Percentiles rank a stretch among this genome's conserved stretches.
phyloP scores from a whole-genome alignment of 2,329 filamentous ascomycete species.

The Calycina herbarum region DNA sequence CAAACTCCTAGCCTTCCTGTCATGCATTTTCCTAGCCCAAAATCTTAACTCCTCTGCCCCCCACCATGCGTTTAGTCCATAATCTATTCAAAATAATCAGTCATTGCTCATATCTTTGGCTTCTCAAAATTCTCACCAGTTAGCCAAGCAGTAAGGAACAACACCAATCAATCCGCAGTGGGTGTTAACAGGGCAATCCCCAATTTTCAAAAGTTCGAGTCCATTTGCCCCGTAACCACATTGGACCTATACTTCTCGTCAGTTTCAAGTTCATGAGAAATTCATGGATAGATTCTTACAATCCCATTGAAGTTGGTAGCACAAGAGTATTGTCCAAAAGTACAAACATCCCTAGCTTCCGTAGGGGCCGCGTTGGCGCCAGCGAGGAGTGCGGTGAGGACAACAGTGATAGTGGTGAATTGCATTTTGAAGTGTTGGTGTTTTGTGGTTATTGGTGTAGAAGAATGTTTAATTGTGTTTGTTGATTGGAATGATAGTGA shows the following conservation, averaged over 20 bases:
- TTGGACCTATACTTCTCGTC: background rate
- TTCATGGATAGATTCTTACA: background rate
- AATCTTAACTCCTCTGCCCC: background rate
- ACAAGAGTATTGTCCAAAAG: background rate
- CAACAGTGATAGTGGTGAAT: background rate
- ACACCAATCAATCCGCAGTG: constrained; percentile 3
- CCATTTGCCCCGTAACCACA: background rate
- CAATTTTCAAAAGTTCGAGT: background rate
- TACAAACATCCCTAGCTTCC: background rate
- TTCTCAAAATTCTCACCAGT: background rate
- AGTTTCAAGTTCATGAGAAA: background rate
- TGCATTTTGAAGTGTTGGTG: constrained; percentile 1
- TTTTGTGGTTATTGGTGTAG: background rate
- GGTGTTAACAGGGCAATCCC: background rate
- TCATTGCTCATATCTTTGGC: background rate
- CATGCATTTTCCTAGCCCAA: too few species aligned
- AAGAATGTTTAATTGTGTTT: background rate
- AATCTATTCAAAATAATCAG: background rate
- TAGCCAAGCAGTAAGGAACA: constrained; percentile 7
- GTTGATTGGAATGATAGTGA: background rate
- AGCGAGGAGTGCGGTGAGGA: background rate
- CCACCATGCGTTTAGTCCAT: background rate
- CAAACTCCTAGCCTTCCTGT: too few species aligned
- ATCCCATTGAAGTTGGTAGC: background rate
- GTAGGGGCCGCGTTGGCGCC: background rate